Percentiles rank a stretch among this genome's conserved stretches.
These are phyloP conservation scores for Logfia minima DNA, from an alignment of 129 eudicot genomes.

Conservation along the genomic window DNA sequence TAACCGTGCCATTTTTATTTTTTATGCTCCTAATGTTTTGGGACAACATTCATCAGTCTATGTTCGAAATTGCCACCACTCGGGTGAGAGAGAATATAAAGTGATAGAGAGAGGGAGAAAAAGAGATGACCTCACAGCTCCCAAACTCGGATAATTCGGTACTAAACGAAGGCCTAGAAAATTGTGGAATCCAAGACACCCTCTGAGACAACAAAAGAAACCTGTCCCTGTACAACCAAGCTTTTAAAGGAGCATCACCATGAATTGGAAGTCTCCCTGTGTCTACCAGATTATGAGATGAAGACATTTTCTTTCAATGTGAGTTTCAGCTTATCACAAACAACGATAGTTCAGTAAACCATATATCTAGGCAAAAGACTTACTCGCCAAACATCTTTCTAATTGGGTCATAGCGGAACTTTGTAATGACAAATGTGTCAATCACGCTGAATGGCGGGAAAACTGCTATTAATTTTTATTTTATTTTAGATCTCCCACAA, in stretches of 20 bases:
- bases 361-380: slow-evolving; percentile 20
- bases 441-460: slow-evolving; percentile 54
- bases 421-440: slow-evolving; percentile 68
- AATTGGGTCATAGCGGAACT: slow-evolving; percentile 73
- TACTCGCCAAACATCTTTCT: slow-evolving; percentile 73
- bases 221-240: slow-evolving; percentile 76
- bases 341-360: neutral
- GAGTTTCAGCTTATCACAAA: slow-evolving; percentile 13
- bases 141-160: slow-evolving; percentile 60
- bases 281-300: slow-evolving; percentile 40
- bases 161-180: slow-evolving; percentile 71
- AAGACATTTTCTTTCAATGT: neutral
- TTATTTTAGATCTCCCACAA: too few relatives aligned
- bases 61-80: neutral
- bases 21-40: too few relatives aligned
- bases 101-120: slow-evolving; percentile 12
- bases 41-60: neutral
- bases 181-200: slow-evolving; percentile 82
- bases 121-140: slow-evolving; percentile 67
- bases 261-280: slow-evolving; percentile 70
- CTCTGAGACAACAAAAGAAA: slow-evolving; percentile 83
- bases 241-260: slow-evolving; percentile 85
- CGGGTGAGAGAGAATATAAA: neutral
- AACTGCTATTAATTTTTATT: neutral
- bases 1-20: neutral